Conservation (phyloP, 1,284 basidiomycete species). For the Trichosporon sp. region DNA sequence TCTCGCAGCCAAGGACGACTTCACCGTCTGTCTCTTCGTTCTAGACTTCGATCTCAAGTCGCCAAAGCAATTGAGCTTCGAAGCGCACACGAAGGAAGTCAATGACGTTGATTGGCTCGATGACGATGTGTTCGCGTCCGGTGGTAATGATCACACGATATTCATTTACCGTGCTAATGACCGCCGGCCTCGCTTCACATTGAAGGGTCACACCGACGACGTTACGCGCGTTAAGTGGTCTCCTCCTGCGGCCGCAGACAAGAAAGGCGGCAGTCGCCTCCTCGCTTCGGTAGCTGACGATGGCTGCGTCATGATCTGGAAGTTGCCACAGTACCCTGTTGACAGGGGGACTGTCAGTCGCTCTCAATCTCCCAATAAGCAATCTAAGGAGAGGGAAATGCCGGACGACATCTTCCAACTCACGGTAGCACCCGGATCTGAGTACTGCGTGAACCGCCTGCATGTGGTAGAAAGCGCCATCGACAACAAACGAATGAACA, state of each 20-base stretch:
- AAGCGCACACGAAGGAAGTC: conserved; percentile 43
- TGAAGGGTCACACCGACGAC: conserved; percentile 45
- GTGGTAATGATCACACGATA: conserved; percentile 42
- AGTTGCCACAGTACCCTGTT: conserved; percentile 34
- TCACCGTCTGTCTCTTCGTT: conserved; percentile 26
- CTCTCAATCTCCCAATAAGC: conserved; percentile 23
- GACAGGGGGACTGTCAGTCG: conserved; percentile 23
- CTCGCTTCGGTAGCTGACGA: conserved; percentile 43
- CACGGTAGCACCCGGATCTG: conserved; percentile 23
- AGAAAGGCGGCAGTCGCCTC: conserved; percentile 16
- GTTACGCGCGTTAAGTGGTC: conserved; percentile 41
- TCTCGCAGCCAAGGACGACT: conserved; percentile 37
- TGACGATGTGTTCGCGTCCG: conserved; percentile 43
- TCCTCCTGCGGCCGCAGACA: conserved; percentile 11
- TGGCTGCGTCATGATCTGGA: conserved; percentile 42
- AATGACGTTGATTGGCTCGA: conserved; percentile 49
- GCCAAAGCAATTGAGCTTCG: conserved; percentile 26
- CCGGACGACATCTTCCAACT: conserved; percentile 29
- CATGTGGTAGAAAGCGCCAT: conserved; percentile 31
- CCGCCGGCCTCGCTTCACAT: conserved; percentile 33
- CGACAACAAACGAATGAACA: conserved; percentile 44
- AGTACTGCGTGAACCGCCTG: conserved; percentile 34
- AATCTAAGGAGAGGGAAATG: conserved; percentile 15
- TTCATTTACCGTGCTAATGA: conserved; percentile 39
- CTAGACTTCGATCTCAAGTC: conserved; percentile 22